Percentiles rank a stretch among this genome's conserved stretches.
Evolutionary conservation across 2,329 filamentous ascomycete species (phyloP).

Genomic region (Hirsutella rhossiliensis): DNA sequence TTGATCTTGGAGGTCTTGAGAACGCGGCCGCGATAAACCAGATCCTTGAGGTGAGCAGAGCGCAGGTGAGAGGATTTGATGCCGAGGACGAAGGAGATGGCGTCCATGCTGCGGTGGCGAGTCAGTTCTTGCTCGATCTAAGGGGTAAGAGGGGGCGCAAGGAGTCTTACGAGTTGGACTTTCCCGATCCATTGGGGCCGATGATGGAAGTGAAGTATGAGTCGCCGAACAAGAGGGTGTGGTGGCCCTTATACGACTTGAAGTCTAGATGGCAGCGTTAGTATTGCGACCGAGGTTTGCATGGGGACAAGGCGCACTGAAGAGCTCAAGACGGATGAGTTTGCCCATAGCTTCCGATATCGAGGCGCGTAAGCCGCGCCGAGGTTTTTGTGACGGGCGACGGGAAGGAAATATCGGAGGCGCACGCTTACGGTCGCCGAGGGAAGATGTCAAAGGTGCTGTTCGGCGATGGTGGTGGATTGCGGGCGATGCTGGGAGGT

Average conservation of each 20-base stretch:
- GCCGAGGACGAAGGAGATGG: conserved; percentile 95
- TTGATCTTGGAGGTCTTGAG: conserved; percentile 88
- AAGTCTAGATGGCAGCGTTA: conserved; percentile 53
- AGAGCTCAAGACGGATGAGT: conserved; percentile 86
- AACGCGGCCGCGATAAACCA: conserved; percentile 91
- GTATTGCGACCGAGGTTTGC: neutral
- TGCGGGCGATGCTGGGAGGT: neutral
- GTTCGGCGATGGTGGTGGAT: neutral
- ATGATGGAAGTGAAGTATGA: conserved; percentile 99
- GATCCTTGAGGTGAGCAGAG: conserved; percentile 83
- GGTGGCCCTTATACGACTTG: conserved; percentile 98
- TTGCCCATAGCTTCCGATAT: conserved; percentile 66
- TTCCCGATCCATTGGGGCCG: conserved; percentile 97
- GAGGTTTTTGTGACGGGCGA: neutral
- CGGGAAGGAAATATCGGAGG: neutral
- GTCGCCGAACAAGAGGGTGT: conserved; percentile 88
- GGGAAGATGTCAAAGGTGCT: too few species aligned
- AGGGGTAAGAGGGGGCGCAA: conserved; percentile 18
- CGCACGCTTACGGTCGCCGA: neutral
- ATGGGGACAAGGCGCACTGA: conserved; percentile 47
- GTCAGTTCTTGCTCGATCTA: neutral
- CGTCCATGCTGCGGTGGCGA: conserved; percentile 65
- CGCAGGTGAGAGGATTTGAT: conserved; percentile 98
- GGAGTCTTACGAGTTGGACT: conserved; percentile 73
- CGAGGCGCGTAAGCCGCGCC: neutral